Conservation (phyloP, 2,329 filamentous ascomycete species). For the Lecanicillium sp. region DNA sequence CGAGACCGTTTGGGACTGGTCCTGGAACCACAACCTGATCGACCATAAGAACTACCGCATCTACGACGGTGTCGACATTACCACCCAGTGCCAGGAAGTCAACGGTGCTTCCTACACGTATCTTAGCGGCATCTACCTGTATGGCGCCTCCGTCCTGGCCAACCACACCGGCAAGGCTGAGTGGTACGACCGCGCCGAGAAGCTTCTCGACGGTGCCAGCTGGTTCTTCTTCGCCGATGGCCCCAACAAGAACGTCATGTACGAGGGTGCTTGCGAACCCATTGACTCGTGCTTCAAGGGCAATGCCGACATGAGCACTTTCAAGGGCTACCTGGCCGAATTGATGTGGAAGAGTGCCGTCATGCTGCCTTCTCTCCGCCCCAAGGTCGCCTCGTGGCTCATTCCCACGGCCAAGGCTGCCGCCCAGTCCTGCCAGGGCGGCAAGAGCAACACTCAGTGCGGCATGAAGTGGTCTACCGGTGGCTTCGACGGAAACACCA, state of each 20-base stretch:
- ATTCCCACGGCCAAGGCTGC: slow-evolving; percentile 49
- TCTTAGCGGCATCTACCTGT: slow-evolving; percentile 58
- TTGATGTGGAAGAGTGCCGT: slow-evolving; percentile 56
- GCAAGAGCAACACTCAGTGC: slow-evolving; percentile 45
- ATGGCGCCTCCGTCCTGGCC: slow-evolving; percentile 58
- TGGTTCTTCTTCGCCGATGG: slow-evolving; percentile 49
- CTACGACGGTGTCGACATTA: slow-evolving; percentile 55
- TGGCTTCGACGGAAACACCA: slow-evolving; percentile 47
- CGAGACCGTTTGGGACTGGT: slow-evolving; percentile 61
- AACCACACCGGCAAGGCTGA: slow-evolving; percentile 48
- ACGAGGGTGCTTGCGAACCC: slow-evolving; percentile 60
- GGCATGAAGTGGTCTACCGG: slow-evolving; percentile 58
- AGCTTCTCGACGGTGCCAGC: slow-evolving; percentile 45
- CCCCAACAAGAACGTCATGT: slow-evolving; percentile 55
- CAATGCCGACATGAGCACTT: slow-evolving; percentile 58
- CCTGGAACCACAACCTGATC: slow-evolving; percentile 49
- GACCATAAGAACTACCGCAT: slow-evolving; percentile 44
- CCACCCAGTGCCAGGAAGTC: slow-evolving; percentile 46
- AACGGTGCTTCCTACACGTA: slow-evolving; percentile 59
- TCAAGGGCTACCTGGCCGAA: slow-evolving; percentile 62
- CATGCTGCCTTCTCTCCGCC: slow-evolving; percentile 49
- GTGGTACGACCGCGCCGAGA: slow-evolving; percentile 49
- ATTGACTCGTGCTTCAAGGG: slow-evolving; percentile 39
- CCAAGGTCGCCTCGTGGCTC: slow-evolving; percentile 43
- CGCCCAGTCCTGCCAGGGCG: slow-evolving; percentile 50